Base-by-base conservation (phyloP, 2,329 filamentous ascomycete genomes). In the Fusarium globosum region DNA sequence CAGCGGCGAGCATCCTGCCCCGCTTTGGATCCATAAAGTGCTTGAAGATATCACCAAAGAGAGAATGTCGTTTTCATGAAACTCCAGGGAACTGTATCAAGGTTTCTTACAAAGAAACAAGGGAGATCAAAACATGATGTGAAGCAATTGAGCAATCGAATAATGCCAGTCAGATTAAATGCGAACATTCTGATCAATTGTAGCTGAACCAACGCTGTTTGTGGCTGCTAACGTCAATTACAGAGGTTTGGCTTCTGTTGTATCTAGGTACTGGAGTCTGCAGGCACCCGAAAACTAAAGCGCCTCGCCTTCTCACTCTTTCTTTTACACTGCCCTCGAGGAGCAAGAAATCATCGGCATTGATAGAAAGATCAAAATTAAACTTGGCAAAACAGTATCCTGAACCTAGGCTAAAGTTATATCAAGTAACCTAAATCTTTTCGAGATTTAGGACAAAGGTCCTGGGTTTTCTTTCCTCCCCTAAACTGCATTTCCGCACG, bases 231-330 rank as follows among this genome's bases (percentile, higher is more conserved):
- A 18, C 21, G 51, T 51, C 21, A 26, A 52, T 52, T n/a, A 20
- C 15, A 46, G 14, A 30, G 18, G 33, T 35, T 38, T 20, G 30
- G 14, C 55, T 53, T 26, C 33, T 36, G n/a, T 20, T 36, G 49
- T 36, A 26, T 20, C n/a, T 53, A 28, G 18, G 13, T 48, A 14
- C 49, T 53, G 23, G 21, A 49, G 33, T 18, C 11, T 62, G 67
- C 56, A 66, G 48, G 39, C 42, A 59, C 43, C 58, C 42, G 55
- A 48, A 16, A 69, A 53, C 39, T 21, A 36, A 65, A 64, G 38
- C 45, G 38, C 38, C 51, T 72, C 55, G 68, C 38, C 69, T 58
- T 51, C 42, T 26, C 21, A 33, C 8, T 6, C 39, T 33, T 35
- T 33, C 30, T 41, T 48, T 26, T 55, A 39, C 43, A 21, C n/a